These are phyloP conservation scores for Baorangia bicolor DNA, from an alignment of 768 basidiomycete species.

Conservation along the genomic window DNA sequence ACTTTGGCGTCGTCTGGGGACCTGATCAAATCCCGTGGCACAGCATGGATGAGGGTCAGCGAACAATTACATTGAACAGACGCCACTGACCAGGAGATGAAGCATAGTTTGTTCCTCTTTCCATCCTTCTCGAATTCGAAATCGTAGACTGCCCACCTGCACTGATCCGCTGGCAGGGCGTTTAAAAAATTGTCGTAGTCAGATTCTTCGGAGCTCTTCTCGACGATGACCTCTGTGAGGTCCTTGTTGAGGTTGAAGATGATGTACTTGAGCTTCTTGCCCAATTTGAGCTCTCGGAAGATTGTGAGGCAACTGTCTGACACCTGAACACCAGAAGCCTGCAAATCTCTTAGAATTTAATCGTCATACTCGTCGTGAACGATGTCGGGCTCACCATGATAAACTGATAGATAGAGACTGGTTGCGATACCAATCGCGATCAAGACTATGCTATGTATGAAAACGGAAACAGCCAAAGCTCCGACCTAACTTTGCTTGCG, in stretches of 20 bases:
- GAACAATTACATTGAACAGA: background rate
- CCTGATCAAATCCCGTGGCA: constrained; percentile 46
- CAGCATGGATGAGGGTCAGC: background rate
- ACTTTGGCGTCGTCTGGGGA: constrained; percentile 82
- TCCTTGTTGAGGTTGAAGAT: constrained; percentile 65
- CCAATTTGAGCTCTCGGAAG: constrained; percentile 23
- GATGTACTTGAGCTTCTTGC: constrained; percentile 79
- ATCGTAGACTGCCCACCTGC: constrained; percentile 90
- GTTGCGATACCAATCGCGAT: constrained; percentile 29
- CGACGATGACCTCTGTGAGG: constrained; percentile 71
- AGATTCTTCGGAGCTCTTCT: constrained; percentile 50
- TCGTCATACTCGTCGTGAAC: background rate
- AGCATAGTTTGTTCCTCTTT: constrained; percentile 84
- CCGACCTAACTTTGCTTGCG: constrained; percentile 28
- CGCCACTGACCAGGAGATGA: constrained; percentile 78
- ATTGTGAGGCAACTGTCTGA: constrained; percentile 46
- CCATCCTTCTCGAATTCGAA: constrained; percentile 77
- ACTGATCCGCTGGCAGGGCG: constrained; percentile 69
- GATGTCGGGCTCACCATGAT: constrained; percentile 30
- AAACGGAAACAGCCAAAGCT: constrained; percentile 15
- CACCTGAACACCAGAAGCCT: constrained; percentile 46
- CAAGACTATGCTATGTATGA: background rate
- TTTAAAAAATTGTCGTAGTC: constrained; percentile 73
- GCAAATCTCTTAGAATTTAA: background rate
- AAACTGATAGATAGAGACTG: constrained; percentile 20